phyloP scores from a whole-genome alignment of 2,329 filamentous ascomycete species.

The Trichoderma sp. region DNA sequence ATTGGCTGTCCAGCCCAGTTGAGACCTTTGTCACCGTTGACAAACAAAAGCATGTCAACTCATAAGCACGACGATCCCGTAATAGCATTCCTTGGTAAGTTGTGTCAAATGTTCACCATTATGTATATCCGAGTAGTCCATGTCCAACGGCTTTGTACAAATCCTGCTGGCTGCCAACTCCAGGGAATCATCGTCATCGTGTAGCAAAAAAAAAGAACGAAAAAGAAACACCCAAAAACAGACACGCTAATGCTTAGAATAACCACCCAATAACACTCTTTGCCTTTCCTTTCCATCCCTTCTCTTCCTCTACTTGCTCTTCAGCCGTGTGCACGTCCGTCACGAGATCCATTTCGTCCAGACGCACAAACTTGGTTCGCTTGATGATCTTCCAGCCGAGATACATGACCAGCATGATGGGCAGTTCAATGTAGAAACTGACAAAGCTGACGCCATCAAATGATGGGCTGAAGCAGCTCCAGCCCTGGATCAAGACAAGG shows the following conservation, averaged over 20 bases:
- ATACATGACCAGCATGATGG: slow-evolving; percentile 62
- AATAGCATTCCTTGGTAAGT: background rate
- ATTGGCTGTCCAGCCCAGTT: background rate
- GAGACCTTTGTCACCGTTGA: slow-evolving; percentile 3
- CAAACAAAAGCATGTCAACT: background rate
- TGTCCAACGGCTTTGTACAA: slow-evolving; percentile 16
- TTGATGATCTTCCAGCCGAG: slow-evolving; percentile 70
- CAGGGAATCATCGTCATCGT: background rate
- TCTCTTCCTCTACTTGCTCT: slow-evolving; percentile 27
- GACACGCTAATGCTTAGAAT: slow-evolving; percentile 28
- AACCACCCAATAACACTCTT: slow-evolving; percentile 35
- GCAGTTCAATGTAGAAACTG: slow-evolving; percentile 62
- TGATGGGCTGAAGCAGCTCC: slow-evolving; percentile 58
- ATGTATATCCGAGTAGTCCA: background rate
- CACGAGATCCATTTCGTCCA: slow-evolving; percentile 61
- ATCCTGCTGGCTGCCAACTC: slow-evolving; percentile 2
- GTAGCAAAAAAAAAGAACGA: background rate
- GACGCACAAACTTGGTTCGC: slow-evolving; percentile 55
- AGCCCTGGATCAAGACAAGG: slow-evolving; percentile 63
- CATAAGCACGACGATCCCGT: background rate
- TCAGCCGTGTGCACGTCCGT: slow-evolving; percentile 58
- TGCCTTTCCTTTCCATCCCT: slow-evolving; percentile 48
- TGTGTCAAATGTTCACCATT: background rate
- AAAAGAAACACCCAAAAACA: background rate
- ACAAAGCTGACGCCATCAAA: slow-evolving; percentile 62